Evolutionary conservation across 257 asterid species (phyloP), one percentile per base, ranked within the genome.

Genomic region (Thymus mandschuricus): DNA sequence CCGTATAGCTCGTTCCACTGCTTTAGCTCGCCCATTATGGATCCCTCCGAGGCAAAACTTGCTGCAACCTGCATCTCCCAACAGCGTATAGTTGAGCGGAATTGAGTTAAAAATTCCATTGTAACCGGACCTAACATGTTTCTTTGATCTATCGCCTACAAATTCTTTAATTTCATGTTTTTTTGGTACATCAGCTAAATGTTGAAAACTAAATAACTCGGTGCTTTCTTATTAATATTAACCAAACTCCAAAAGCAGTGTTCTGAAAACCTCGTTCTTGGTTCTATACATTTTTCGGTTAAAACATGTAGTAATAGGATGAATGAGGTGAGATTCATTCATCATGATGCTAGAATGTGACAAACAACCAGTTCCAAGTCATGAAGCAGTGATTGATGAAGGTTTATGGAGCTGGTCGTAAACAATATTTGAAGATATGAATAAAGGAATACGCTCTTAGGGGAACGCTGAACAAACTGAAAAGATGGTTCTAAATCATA

Each of bases 1-100:
- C 98, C 98, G 49, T 90, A 93, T 3, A 87, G 87, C 12, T 91
- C 96, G 64, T 93, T 93, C 98, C 98, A 93, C 76, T 89, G 98
- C 86, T 87, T 89, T 57, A 93, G 89, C 87, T 91, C 98, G 4
- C 74, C 77, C 98, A 93, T 93, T 69, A 90, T 60, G 9, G 96
- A 85, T 79, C 98, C 98, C 84, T 89, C 98, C 0, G 93, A 76
- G 70, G 98, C 92, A 78, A 91, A 93, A 84, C 98, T 93, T 2
- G 98, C 94, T 59, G 98, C 96, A 78, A 91, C 95, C 98, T 92
- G 82, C 81, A 84, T 10, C 29, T 46, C 43, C 43, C 31, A 31
- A 8, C 41, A 38, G 61, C 10, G 3, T 6, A 31, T 48, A 6
- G 21, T 27, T 21, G 10, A 55, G 31, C n/a, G 65, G 54, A 12